Conservation (phyloP, 176 grass and related monocot species). For the Oryza australiensis region DNA sequence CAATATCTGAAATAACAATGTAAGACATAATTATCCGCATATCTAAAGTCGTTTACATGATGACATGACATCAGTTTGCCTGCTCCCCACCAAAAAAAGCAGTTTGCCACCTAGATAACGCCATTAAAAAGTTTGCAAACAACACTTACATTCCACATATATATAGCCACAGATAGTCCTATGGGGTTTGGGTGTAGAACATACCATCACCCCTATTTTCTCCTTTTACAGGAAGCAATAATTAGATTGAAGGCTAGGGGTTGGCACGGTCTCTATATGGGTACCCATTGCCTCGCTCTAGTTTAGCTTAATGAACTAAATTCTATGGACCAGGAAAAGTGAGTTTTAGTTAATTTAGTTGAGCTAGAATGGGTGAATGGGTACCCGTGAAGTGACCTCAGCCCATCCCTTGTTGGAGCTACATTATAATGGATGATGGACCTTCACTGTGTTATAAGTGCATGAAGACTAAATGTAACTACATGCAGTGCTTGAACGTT, state of each 20-base stretch:
- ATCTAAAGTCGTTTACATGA: not conserved
- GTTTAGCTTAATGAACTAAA: not conserved
- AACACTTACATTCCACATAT: not conserved
- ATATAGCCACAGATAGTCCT: no score
- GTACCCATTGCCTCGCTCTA: not conserved
- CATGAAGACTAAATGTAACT: not conserved
- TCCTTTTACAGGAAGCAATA: not conserved
- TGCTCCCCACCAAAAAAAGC: no score
- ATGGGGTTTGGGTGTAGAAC: not conserved
- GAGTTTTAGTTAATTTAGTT: not conserved
- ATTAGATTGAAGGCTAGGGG: no score
- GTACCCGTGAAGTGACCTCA: not conserved
- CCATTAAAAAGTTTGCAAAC: not conserved
- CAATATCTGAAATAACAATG: not conserved
- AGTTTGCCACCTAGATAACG: not conserved
- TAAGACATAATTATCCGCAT: not conserved
- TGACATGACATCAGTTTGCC: not conserved
- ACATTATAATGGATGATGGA: not conserved
- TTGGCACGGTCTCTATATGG: not conserved
- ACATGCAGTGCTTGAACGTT: conserved; percentile 8
- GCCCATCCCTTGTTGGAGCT: not conserved
- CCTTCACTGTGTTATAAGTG: not conserved
- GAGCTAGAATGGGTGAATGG: not conserved
- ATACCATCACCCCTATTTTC: not conserved
- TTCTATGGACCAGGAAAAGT: not conserved